A percentile compares a stretch with the other conserved stretches of the same genome.
Conservation (phyloP, 208 protist species). For the Acanthamoeba sp. region DNA sequence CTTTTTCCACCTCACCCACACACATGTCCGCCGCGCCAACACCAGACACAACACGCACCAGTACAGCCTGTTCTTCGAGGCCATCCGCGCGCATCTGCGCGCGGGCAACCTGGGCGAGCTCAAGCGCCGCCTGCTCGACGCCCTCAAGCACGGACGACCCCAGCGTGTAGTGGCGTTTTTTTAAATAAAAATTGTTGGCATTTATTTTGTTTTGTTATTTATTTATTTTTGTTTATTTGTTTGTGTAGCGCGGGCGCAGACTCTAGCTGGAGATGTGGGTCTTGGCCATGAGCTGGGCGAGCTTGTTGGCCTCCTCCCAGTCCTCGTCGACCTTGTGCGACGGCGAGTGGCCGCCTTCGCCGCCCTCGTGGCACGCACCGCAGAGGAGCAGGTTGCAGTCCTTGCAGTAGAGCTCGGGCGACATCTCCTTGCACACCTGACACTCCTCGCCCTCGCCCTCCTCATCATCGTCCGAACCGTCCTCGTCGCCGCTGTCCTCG, state of each 20-base stretch:
- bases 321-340: background rate
- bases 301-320: conserved; percentile 3
- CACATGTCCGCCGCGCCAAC: too few species aligned
- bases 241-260: background rate
- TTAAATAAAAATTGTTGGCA: too few species aligned
- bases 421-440: conserved; percentile 43
- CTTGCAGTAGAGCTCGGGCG: conserved; percentile 29
- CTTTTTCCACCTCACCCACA: too few species aligned
- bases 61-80: conserved; percentile 46
- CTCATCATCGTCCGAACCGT: background rate
- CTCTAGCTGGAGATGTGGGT: background rate
- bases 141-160: conserved; percentile 48
- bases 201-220: background rate
- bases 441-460: conserved; percentile 5
- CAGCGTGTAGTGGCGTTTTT: too few species aligned
- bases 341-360: background rate
- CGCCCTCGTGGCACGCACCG: conserved; percentile 37
- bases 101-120: background rate
- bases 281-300: background rate
- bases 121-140: background rate
- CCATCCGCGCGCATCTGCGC: background rate
- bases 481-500: background rate
- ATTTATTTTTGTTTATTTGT: background rate
- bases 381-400: conserved; percentile 38
- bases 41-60: conserved; percentile 60